Evolutionary conservation across 1,284 basidiomycete species (phyloP).

Genomic region (Tilletia indica): DNA sequence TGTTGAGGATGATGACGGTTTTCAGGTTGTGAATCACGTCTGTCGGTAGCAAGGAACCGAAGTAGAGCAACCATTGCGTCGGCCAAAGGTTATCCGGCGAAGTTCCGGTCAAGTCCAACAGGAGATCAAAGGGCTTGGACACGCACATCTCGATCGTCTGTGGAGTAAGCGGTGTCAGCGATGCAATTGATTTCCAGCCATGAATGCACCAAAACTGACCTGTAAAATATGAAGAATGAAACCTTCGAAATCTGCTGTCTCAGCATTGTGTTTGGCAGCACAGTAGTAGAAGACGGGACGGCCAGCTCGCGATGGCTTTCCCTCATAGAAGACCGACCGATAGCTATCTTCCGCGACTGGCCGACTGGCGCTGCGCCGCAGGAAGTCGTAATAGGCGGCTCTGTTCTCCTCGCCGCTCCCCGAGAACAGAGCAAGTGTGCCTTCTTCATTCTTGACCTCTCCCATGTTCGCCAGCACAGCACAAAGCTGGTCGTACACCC

Average conservation of each 20-base stretch:
- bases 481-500: slow-evolving; percentile 42
- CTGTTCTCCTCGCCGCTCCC: slow-evolving; percentile 21
- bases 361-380: slow-evolving; percentile 38
- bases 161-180: slow-evolving; percentile 17
- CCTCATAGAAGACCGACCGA: slow-evolving; percentile 41
- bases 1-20: slow-evolving; percentile 42
- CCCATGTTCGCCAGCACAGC: slow-evolving; percentile 35
- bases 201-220: slow-evolving; percentile 15
- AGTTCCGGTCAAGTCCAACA: slow-evolving; percentile 41
- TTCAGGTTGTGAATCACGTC: slow-evolving; percentile 38
- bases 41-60: slow-evolving; percentile 36
- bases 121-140: slow-evolving; percentile 38
- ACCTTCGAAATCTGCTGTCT: slow-evolving; percentile 79
- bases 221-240: slow-evolving; percentile 61
- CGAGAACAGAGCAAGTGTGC: slow-evolving; percentile 25
- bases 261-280: slow-evolving; percentile 67
- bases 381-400: slow-evolving; percentile 35
- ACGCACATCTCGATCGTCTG: slow-evolving; percentile 30
- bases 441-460: slow-evolving; percentile 35
- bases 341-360: slow-evolving; percentile 44
- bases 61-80: slow-evolving; percentile 46
- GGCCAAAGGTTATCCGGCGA: slow-evolving; percentile 36
- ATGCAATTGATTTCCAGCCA: not conserved
- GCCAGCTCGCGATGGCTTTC: slow-evolving; percentile 49
- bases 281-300: slow-evolving; percentile 59